A percentile compares a stretch with the other conserved stretches of the same genome.
Evolutionary conservation across 768 basidiomycete genomes (phyloP).

Genomic region (Collybiopsis confluens): DNA sequence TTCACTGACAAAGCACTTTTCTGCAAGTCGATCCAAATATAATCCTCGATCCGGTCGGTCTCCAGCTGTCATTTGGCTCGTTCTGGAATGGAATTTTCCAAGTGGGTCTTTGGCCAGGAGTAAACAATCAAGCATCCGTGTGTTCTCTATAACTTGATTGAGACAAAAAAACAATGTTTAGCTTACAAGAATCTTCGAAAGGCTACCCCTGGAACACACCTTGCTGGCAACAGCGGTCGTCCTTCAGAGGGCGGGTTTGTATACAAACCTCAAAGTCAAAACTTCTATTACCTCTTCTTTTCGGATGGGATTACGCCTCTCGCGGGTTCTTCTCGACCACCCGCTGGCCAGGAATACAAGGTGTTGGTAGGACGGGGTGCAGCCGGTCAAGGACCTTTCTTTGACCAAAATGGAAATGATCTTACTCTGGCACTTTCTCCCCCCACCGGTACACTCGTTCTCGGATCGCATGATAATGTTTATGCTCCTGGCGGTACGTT

Average conservation of each 20-base stretch:
- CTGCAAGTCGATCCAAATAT: slow-evolving; percentile 4
- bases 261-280: slow-evolving; percentile 10
- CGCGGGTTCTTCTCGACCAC: slow-evolving; percentile 9
- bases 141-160: background rate
- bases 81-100: slow-evolving; percentile 4
- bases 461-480: slow-evolving; percentile 23
- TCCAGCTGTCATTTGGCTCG: slow-evolving; percentile 2
- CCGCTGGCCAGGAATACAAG: slow-evolving; percentile 5
- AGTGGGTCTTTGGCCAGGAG: slow-evolving; percentile 8
- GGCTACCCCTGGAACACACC: slow-evolving; percentile 11
- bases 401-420: slow-evolving; percentile 1
- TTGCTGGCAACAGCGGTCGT: slow-evolving; percentile 10
- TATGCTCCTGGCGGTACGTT: slow-evolving; percentile 21
- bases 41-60: background rate
- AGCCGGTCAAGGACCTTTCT: background rate
- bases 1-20: too few relatives aligned
- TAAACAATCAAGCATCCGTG: slow-evolving; percentile 13
- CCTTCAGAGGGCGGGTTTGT: slow-evolving; percentile 11
- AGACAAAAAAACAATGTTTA: too few relatives aligned
- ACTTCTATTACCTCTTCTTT: slow-evolving; percentile 13
- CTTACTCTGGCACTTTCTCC: background rate
- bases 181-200: background rate
- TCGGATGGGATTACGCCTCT: slow-evolving; percentile 15
- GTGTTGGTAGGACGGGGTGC: slow-evolving; percentile 4
- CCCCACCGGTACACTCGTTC: slow-evolving; percentile 18